Percentiles rank a stretch among this genome's conserved stretches.
Evolutionary conservation across 441 rosid genomes (phyloP).

Genomic region (Lepidium campestre): DNA sequence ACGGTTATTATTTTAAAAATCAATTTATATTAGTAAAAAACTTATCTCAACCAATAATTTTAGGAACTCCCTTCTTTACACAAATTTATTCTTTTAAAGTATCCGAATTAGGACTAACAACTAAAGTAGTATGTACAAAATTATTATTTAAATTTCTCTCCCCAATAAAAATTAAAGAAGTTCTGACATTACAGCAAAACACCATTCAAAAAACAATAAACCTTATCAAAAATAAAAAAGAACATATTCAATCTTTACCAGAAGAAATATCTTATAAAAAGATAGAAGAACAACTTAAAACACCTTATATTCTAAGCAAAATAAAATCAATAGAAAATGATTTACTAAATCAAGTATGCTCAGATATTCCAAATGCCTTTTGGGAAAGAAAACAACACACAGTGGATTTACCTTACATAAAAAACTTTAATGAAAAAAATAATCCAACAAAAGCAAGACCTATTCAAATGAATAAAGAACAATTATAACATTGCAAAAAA

Average conservation of each 20-base stretch:
- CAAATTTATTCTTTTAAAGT: not conserved
- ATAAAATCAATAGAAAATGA: not conserved
- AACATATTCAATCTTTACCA: not conserved
- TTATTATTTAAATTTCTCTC: not conserved
- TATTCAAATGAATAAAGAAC: not conserved
- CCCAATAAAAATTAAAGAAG: not conserved
- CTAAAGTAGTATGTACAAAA: not conserved
- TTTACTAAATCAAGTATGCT: not conserved
- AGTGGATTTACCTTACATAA: not conserved
- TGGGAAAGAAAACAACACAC: not conserved
- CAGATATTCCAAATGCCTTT: not conserved
- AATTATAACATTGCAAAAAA: not conserved
- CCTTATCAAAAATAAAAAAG: not conserved
- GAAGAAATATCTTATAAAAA: not conserved
- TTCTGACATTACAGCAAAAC: not conserved
- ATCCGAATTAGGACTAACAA: not conserved
- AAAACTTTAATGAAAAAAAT: not conserved
- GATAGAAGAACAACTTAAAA: not conserved
- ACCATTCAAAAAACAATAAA: not conserved
- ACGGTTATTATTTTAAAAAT: not conserved
- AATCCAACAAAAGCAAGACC: not conserved
- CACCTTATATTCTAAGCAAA: not conserved
- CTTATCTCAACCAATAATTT: too few species aligned
- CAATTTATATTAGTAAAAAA: too few species aligned
- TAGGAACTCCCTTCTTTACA: too few species aligned